These are phyloP conservation scores for Solidago caesia DNA, from an alignment of 129 eudicot genomes.

Conservation along the genomic window DNA sequence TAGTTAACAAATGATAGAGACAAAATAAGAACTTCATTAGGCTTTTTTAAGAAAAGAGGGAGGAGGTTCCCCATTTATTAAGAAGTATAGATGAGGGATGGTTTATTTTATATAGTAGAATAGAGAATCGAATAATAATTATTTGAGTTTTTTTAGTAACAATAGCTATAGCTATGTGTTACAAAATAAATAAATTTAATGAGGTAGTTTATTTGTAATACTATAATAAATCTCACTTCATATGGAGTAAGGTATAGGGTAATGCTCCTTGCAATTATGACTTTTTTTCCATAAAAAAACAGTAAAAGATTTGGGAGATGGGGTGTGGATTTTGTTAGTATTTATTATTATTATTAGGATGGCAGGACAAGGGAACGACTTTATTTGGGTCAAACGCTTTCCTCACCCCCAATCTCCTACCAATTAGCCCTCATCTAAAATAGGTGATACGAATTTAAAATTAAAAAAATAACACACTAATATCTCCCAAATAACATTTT, in stretches of 20 bases:
- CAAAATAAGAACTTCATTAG: too few species aligned
- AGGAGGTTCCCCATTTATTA: too few species aligned
- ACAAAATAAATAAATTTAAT: too few species aligned
- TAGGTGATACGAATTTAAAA: not conserved
- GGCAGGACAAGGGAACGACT: constrained; percentile 21
- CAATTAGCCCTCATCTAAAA: not conserved
- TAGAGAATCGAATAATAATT: too few species aligned
- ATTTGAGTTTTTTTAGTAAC: too few species aligned
- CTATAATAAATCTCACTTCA: not conserved
- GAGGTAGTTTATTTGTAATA: not conserved
- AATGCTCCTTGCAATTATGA: constrained; percentile 11
- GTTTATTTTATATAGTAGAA: too few species aligned
- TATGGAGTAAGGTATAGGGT: not conserved
- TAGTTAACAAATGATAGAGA: too few species aligned
- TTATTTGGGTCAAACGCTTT: constrained; percentile 36
- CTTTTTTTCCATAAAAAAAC: not conserved
- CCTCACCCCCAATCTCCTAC: constrained; percentile 18
- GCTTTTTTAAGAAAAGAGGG: too few species aligned
- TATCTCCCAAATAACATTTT: too few species aligned
- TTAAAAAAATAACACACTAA: too few species aligned
- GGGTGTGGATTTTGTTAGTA: constrained; percentile 35
- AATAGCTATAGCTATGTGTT: too few species aligned
- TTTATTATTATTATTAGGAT: not conserved
- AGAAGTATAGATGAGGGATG: too few species aligned
- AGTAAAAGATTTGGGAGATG: constrained; percentile 31